phyloP scores from a whole-genome alignment of 2,329 filamentous ascomycete species.

The Didymella arachidicola region DNA sequence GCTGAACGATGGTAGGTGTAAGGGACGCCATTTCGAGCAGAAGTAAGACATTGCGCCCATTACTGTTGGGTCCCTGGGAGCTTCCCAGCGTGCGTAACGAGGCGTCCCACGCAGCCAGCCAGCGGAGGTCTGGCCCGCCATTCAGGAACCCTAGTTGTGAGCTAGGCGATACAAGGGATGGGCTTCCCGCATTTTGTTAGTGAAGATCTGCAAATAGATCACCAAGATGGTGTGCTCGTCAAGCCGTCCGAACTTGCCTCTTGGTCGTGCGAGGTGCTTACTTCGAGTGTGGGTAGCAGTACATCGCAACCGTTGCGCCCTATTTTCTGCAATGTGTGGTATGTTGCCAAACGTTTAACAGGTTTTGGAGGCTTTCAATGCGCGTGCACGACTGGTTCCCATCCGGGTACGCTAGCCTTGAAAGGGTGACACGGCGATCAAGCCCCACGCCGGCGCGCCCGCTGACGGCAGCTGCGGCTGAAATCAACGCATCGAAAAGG shows the following conservation, averaged over 20 bases:
- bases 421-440: not conserved
- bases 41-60: slow-evolving; percentile 3
- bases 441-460: slow-evolving; percentile 5
- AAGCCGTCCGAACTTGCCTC: slow-evolving; percentile 1
- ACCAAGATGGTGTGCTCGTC: slow-evolving; percentile 4
- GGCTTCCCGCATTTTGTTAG: slow-evolving; percentile 7
- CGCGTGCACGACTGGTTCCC: not conserved
- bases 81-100: slow-evolving; percentile 6
- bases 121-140: slow-evolving; percentile 7
- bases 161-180: slow-evolving; percentile 9
- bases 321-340: not conserved
- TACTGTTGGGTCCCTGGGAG: slow-evolving; percentile 1
- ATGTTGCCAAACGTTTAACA: not conserved
- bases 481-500: slow-evolving; percentile 14
- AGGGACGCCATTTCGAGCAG: slow-evolving; percentile 5
- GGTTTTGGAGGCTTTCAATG: not conserved
- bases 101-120: slow-evolving; percentile 16
- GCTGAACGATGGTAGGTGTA: slow-evolving; percentile 1
- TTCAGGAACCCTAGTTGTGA: slow-evolving; percentile 2
- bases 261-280: not conserved
- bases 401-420: slow-evolving; percentile 5
- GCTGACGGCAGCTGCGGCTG: slow-evolving; percentile 13
- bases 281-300: not conserved
- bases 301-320: slow-evolving; percentile 1
- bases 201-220: slow-evolving; percentile 16